Evolutionary conservation across 2,329 filamentous ascomycete genomes (phyloP), one percentile per base, ranked within the genome.

Genomic region (Amylocarpus encephaloides): DNA sequence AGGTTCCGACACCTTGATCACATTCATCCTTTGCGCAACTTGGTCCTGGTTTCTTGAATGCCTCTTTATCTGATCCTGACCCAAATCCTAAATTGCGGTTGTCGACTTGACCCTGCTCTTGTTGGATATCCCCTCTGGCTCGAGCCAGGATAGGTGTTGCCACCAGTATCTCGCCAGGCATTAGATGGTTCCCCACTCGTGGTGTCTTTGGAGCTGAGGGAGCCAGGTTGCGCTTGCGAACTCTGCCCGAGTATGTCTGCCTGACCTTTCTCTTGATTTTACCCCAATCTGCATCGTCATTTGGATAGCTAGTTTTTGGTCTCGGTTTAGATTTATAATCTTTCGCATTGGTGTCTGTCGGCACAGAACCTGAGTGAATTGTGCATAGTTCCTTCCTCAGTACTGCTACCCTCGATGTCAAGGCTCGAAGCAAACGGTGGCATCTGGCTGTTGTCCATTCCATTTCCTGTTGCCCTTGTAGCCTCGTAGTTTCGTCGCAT

Each of bases 391-490:
- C 66, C 49, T 66, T 71, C 19, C 65, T 66, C 2, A 74, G 57
- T 33, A 70, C 67, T 53, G 67, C 62, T 33, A 74, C 67, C 40
- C 70, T 65, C 11, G 71, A 73, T 26, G 69, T 64, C 48, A 74
- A 57, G 6, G 70, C 68, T 30, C 71, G 69, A 32, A 74, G 64
- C 38, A 74, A 57, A 18, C 71, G 68, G 47, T 72, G 66, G 47
- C 71, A 73, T 51, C 71, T 66, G 32, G 70, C 65, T 18, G 71
- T 62, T 10, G 70, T 73, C 71, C 71, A 67, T 51, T 63, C 61
- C 44, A 60, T 56, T 39, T 59, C 56, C 11, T 45, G 41, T 36
- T 60, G 56, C 10, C 51, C 49, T 32, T 55, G 44, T 39, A 44
- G 48, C 34, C 56, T 57, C 11, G 48, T 46, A 38, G 58, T 62